Percentiles rank a stretch among this genome's conserved stretches.
These are phyloP conservation scores for Eucalyptus virginea DNA, from an alignment of 345 rosid genomes.

Conservation along the genomic window DNA sequence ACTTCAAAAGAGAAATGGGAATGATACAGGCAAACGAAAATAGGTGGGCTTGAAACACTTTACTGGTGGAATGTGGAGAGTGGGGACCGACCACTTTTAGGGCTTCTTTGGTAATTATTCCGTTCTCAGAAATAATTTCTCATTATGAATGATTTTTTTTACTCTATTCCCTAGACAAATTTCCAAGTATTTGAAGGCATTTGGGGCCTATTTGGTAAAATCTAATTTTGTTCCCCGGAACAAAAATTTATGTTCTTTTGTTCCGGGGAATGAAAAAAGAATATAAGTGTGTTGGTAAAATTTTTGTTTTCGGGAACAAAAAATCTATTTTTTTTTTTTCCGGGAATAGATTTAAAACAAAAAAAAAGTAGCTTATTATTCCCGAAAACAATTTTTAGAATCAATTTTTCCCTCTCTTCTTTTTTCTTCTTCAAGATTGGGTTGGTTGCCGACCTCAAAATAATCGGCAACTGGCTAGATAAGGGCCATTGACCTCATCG, in stretches of 20 bases:
- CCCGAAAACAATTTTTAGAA: accelerated
- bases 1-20: background rate
- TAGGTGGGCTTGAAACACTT: background rate
- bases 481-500: accelerated
- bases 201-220: no score
- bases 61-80: background rate
- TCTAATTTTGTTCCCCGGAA: accelerated
- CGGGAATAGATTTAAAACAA: accelerated
- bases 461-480: accelerated
- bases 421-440: no score
- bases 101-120: no score
- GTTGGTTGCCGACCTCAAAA: accelerated
- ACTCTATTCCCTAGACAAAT: no score
- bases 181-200: no score
- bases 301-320: no score
- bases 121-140: accelerated
- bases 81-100: background rate
- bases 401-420: accelerated
- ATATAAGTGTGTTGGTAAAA: accelerated
- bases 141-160: no score
- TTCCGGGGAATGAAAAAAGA: accelerated
- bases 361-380: no score
- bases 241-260: no score
- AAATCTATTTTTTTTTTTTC: no score
- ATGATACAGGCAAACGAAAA: background rate